Conservation (phyloP, 1,284 basidiomycete genomes). For the Microbotryomycetes sp. region DNA sequence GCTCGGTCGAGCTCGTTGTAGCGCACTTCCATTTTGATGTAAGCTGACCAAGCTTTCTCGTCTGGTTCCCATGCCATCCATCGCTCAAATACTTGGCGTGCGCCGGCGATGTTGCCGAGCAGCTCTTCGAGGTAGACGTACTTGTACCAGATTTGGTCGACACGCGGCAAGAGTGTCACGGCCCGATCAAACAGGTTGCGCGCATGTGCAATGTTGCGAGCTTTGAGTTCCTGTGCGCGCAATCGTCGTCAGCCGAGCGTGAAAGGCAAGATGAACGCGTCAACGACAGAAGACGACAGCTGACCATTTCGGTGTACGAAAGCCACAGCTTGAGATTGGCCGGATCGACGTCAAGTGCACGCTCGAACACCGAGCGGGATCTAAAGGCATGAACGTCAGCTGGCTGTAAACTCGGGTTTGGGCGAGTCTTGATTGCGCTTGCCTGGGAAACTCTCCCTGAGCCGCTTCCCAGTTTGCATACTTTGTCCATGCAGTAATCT, state of each 20-base stretch:
- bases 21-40: conserved; percentile 91
- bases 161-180: conserved; percentile 87
- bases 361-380: conserved; percentile 86
- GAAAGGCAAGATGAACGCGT: not conserved
- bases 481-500: conserved; percentile 51
- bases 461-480: conserved; percentile 73
- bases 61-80: conserved; percentile 99
- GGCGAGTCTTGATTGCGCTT: too few relatives aligned
- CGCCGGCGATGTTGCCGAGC: conserved; percentile 88
- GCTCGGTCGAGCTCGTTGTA: conserved; percentile 89
- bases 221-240: conserved; percentile 65
- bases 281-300: not conserved
- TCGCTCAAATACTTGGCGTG: conserved; percentile 93
- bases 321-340: conserved; percentile 86
- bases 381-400: too few relatives aligned
- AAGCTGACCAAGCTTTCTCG: conserved; percentile 98
- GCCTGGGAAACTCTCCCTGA: conserved; percentile 89
- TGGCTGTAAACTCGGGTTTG: not conserved
- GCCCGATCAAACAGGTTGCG: conserved; percentile 95
- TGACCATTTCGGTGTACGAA: conserved; percentile 83
- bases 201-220: conserved; percentile 91
- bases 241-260: not conserved
- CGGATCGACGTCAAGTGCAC: conserved; percentile 90
- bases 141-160: conserved; percentile 52
- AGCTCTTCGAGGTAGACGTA: conserved; percentile 92